Base-by-base conservation (phyloP, 208 protist genomes). In the Wallacemonas rigidus region DNA sequence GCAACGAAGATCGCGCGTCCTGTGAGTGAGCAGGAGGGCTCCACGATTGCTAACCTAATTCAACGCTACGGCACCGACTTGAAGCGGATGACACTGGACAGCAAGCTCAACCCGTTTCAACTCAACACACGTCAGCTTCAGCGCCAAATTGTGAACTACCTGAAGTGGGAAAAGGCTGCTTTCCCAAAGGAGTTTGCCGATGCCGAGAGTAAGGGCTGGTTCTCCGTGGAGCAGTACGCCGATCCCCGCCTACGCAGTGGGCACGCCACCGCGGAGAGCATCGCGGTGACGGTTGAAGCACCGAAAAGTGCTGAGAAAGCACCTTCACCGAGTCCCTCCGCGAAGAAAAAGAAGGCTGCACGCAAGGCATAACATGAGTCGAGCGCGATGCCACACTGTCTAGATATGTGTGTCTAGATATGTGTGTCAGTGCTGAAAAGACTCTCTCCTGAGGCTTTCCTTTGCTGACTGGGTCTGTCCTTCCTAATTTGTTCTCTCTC, bases 41-140 rank as follows among this genome's bases (percentile, higher is more conserved):
- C 74, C 45, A 87, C 82, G 40, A 91, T 95, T 51, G 81, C 76
- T 17, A 91, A 90, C 44, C 71, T 95, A 15, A 87, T 95, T 17
- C 72, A 83, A 40, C 75, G 75, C 17, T 85, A 95, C 73, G 85
- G 83, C 72, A 93, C 82, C 3, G 84, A 95, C 58, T 71, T 92
- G 48, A 92, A 90, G 80, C 84, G 85, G 51, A 95, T 95, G 90
- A 88, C 86, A 39, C 74, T 93, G 17, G 90, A 95, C 69, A 68
- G 65, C 14, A 89, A 90, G 78, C 79, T 92, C 5, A 95, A 95
- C 71, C 90, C 90, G 1, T 93, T 92, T 70, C 90, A 95, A 68
- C 86, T 95, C 15, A 95, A 93, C 68, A 79, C 79, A 41, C 88
- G 90, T 12, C 90, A 95, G 79, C 82, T 95, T 70, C 90, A 95